Conservation (phyloP, 1,284 basidiomycete species). For the Puccinia triticina region DNA sequence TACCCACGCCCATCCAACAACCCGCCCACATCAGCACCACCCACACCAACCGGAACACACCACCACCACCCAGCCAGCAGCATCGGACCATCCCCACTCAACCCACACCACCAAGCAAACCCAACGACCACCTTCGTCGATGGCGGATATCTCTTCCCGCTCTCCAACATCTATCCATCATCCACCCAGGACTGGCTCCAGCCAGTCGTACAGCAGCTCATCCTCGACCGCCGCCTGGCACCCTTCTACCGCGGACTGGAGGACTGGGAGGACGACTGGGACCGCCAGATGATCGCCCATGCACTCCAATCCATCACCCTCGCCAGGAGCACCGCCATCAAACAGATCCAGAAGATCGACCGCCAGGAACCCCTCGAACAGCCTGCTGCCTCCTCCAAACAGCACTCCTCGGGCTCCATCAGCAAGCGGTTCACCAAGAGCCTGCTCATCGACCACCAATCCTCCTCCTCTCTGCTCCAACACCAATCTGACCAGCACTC, state of each 20-base stretch:
- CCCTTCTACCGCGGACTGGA: conserved; percentile 95
- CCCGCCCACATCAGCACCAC: conserved; percentile 16
- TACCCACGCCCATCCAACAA: conserved; percentile 3
- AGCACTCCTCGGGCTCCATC: conserved; percentile 1
- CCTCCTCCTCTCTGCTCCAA: neutral
- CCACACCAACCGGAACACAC: conserved; percentile 36
- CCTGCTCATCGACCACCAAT: conserved; percentile 38
- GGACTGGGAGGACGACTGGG: conserved; percentile 84
- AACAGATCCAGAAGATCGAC: conserved; percentile 59
- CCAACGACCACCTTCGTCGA: conserved; percentile 69
- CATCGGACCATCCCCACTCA: conserved; percentile 32
- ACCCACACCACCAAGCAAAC: conserved; percentile 58
- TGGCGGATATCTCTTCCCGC: conserved; percentile 76
- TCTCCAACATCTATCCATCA: conserved; percentile 77
- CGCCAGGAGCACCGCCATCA: conserved; percentile 57
- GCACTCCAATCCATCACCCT: conserved; percentile 68
- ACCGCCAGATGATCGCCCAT: conserved; percentile 77
- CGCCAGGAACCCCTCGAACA: conserved; percentile 54
- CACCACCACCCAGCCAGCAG: conserved; percentile 24
- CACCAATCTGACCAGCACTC: conserved; percentile 17
- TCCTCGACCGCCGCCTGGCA: conserved; percentile 81
- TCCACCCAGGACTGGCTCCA: conserved; percentile 83
- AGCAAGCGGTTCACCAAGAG: conserved; percentile 52
- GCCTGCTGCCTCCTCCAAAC: neutral
- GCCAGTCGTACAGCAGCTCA: conserved; percentile 78